Evolutionary conservation across 352 stramenopile species (phyloP), one percentile per base, ranked within the genome.

Genomic region (Phytopythium delawarense): DNA sequence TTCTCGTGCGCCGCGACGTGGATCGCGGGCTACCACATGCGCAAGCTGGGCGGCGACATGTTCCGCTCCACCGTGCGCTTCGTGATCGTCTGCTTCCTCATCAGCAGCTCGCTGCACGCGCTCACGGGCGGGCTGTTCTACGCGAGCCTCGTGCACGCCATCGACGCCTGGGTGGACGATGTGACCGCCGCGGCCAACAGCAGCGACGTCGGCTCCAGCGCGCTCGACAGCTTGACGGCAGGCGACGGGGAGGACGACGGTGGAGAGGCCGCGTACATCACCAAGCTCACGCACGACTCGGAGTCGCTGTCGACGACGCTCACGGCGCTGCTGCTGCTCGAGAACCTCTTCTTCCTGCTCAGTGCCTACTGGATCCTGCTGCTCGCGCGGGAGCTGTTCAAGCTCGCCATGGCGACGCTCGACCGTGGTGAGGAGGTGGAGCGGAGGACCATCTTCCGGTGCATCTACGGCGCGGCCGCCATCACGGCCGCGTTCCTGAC

Each of bases 31-130:
- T 85, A 84, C 66, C 76, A 88, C 66, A 84, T 89, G 71, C 80
- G 78, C 59, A 72, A 76, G 55, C 65, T 89, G 44, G 75, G 77
- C 62, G 80, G 80, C 21, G 80, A 89, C 73, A 62, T 88, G 25
- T 71, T 88, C 21, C 80, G 80, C 53, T 89, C 80, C n/a, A 86
- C 78, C 25, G 80, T 89, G 57, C 80, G 80, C 56, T 89, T 89
- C 61, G 80, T 89, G 42, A 87, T 86, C 52, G 71, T 66, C 46
- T 79, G 73, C 57, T 88, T 89, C 59, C 64, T 89, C 15, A 44
- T 85, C n/a, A 84, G 70, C 55, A 85, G 66, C 30, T 74, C 73
- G 23, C 37, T 88, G 39, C 75, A 87, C 57, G 74, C 80, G 23
- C 54, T 89, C 6, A 62, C 73, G 0, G 80, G 74, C 25, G 76